Evolutionary conservation across 2,329 filamentous ascomycete species (phyloP).

Genomic region (Xylariaceae sp.): DNA sequence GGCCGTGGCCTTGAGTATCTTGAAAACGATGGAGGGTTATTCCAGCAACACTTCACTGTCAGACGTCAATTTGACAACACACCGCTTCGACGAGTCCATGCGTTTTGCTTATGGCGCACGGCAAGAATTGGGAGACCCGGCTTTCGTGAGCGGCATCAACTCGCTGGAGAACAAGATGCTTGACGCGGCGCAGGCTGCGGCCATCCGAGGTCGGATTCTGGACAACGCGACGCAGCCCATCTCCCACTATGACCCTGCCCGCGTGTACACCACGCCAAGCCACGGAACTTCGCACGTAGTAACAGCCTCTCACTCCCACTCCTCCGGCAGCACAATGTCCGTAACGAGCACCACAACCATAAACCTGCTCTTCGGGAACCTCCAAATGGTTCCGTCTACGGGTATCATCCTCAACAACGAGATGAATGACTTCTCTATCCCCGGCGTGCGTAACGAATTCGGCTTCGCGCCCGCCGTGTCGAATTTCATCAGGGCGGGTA

Average conservation of each 20-base stretch:
- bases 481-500: conserved; percentile 78
- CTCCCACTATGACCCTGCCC: conserved; percentile 66
- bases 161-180: conserved; percentile 67
- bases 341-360: conserved; percentile 82
- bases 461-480: conserved; percentile 74
- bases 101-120: conserved; percentile 82
- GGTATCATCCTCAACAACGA: conserved; percentile 75
- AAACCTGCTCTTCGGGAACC: conserved; percentile 80
- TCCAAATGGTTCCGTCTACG: conserved; percentile 73
- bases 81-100: conserved; percentile 83
- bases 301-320: conserved; percentile 65
- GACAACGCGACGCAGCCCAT: conserved; percentile 70
- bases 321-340: too few species aligned
- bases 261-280: conserved; percentile 62
- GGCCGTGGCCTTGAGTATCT: conserved; percentile 65
- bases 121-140: conserved; percentile 77
- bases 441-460: conserved; percentile 72
- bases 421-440: conserved; percentile 83
- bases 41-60: conserved; percentile 40
- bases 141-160: conserved; percentile 61
- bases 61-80: conserved; percentile 74
- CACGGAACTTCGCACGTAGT: conserved; percentile 73
- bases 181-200: conserved; percentile 51
- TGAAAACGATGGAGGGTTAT: conserved; percentile 84
- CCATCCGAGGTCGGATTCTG: conserved; percentile 63